A percentile compares a stretch with the other conserved stretches of the same genome.
Evolutionary conservation across 2,329 filamentous ascomycete species (phyloP).

Genomic region (Cladosporium phlei): DNA sequence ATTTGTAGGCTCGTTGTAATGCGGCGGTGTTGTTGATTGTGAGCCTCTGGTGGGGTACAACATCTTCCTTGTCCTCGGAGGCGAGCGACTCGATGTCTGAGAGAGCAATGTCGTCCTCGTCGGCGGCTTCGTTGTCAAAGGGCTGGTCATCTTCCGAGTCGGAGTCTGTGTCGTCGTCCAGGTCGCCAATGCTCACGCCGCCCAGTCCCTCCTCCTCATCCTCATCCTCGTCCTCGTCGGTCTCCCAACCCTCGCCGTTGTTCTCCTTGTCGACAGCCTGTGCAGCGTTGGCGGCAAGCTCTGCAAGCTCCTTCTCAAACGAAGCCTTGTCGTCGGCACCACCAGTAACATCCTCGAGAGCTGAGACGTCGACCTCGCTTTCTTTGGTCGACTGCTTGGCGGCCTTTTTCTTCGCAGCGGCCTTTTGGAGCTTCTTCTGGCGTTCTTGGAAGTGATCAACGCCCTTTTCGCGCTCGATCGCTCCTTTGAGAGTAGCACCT

Average conservation of each 20-base stretch:
- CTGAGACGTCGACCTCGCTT: conserved; percentile 26
- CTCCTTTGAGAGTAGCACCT: conserved; percentile 47
- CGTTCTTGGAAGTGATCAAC: conserved; percentile 71
- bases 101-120: conserved; percentile 82
- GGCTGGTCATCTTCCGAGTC: conserved; percentile 44
- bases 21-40: conserved; percentile 97
- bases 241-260: conserved; percentile 29
- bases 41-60: conserved; percentile 83
- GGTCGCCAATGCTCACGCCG: conserved; percentile 29
- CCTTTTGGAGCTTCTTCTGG: conserved; percentile 47
- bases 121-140: conserved; percentile 59
- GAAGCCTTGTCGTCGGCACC: conserved; percentile 23
- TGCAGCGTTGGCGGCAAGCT: conserved; percentile 25
- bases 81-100: conserved; percentile 77
- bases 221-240: conserved; percentile 40
- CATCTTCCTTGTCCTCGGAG: conserved; percentile 77
- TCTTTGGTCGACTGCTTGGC: conserved; percentile 22
- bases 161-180: conserved; percentile 21
- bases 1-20: conserved; percentile 72
- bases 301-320: conserved; percentile 20
- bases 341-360: conserved; percentile 23
- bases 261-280: conserved; percentile 26
- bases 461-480: conserved; percentile 55
- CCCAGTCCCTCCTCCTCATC: conserved; percentile 36
- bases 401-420: conserved; percentile 47